Evolutionary conservation across 495 filamentous ascomycete genomes (phyloP).

Genomic region (Aspergillus steynii): DNA sequence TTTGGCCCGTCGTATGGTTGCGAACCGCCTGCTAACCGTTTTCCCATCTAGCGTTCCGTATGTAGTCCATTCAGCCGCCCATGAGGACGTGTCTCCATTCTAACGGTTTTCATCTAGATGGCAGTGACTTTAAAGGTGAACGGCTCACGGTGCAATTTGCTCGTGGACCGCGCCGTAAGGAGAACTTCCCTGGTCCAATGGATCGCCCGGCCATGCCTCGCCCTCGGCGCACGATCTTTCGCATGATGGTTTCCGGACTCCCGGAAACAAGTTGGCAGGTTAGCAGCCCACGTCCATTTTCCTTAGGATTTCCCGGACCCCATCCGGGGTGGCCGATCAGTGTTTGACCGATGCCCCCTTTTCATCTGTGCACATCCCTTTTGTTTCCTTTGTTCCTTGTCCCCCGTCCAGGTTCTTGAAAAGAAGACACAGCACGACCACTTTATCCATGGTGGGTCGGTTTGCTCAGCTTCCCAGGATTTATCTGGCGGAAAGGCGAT

Average conservation of each 20-base stretch:
- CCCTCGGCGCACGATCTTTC: conserved; percentile 88
- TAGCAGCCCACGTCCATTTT: conserved; percentile 70
- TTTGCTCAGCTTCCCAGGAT: conserved; percentile 20
- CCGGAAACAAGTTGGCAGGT: conserved; percentile 99
- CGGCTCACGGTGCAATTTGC: conserved; percentile 97
- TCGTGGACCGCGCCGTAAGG: conserved; percentile 85
- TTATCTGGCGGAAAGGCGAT: not conserved
- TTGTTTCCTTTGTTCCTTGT: conserved; percentile 22
- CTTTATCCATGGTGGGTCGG: conserved; percentile 3
- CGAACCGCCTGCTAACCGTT: conserved; percentile 20
- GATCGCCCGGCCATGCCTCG: conserved; percentile 79
- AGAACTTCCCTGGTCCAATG: conserved; percentile 63
- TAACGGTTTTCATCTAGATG: conserved; percentile 60
- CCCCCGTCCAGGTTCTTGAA: conserved; percentile 16
- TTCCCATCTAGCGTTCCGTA: conserved; percentile 52
- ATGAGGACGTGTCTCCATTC: conserved; percentile 7
- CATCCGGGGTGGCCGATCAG: conserved; percentile 20
- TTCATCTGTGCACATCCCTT: conserved; percentile 9
- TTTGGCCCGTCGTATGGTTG: not conserved
- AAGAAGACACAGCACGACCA: conserved; percentile 26
- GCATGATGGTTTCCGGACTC: conserved; percentile 97
- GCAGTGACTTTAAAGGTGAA: conserved; percentile 96
- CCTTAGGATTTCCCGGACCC: conserved; percentile 39
- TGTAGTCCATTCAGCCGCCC: conserved; percentile 24
- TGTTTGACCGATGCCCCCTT: conserved; percentile 38